phyloP scores from a whole-genome alignment of 371 early-diverging fungal species.

The Syncephalastrum racemosum region DNA sequence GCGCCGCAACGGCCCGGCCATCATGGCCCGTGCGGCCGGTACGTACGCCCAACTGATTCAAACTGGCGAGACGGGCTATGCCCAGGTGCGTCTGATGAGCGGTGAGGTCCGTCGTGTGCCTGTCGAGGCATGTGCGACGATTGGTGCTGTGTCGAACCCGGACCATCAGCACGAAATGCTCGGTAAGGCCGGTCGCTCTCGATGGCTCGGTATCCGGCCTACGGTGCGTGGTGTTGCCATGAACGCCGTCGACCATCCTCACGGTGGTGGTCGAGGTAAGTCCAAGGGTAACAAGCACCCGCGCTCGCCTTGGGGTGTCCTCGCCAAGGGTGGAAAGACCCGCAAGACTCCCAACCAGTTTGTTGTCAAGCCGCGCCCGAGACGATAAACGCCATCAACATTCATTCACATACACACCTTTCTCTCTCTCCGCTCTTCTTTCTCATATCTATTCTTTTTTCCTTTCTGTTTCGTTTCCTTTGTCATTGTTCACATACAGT shows the following conservation, averaged over 20 bases:
- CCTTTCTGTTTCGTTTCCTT: not conserved
- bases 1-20: slow-evolving; percentile 77
- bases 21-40: slow-evolving; percentile 90
- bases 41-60: slow-evolving; percentile 85
- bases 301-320: slow-evolving; percentile 92
- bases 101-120: slow-evolving; percentile 92
- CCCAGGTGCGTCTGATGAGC: slow-evolving; percentile 84
- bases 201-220: slow-evolving; percentile 90
- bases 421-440: slow-evolving; percentile 1
- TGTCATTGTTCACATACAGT: slow-evolving; percentile 1
- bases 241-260: slow-evolving; percentile 99
- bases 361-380: slow-evolving; percentile 78
- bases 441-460: slow-evolving; percentile 2
- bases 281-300: slow-evolving; percentile 94
- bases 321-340: slow-evolving; percentile 96
- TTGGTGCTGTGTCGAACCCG: slow-evolving; percentile 92
- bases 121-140: slow-evolving; percentile 87
- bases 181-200: slow-evolving; percentile 91
- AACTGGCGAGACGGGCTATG: slow-evolving; percentile 77
- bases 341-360: slow-evolving; percentile 72
- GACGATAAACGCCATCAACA: slow-evolving; percentile 48
- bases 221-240: slow-evolving; percentile 98
- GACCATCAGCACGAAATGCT: slow-evolving; percentile 87
- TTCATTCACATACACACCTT: slow-evolving; percentile 8
- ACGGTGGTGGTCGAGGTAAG: slow-evolving; percentile 98